Percentiles rank a stretch among this genome's conserved stretches.
Conservation (phyloP, 2,329 filamentous ascomycete genomes). For the Epicoccum nigrum region DNA sequence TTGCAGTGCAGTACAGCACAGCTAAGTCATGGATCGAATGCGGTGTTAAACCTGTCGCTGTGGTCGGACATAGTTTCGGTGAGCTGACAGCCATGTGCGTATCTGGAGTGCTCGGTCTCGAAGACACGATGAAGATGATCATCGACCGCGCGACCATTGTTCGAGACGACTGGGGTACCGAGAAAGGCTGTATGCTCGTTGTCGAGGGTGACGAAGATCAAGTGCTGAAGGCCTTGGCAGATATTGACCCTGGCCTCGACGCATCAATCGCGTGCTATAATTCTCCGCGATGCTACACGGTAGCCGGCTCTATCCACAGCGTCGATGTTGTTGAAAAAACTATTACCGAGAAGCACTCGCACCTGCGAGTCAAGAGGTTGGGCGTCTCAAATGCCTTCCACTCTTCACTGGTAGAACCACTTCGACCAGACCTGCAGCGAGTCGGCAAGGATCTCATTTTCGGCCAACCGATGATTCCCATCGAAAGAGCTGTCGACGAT, state of each 20-base stretch:
- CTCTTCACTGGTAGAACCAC: conserved; percentile 33
- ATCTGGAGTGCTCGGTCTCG: conserved; percentile 39
- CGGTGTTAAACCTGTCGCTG: conserved; percentile 14
- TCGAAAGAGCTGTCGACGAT: conserved; percentile 29
- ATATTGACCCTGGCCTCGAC: conserved; percentile 18
- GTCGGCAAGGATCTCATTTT: conserved; percentile 41
- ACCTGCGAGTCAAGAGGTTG: conserved; percentile 21
- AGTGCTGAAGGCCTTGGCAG: conserved; percentile 1
- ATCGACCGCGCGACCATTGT: conserved; percentile 44
- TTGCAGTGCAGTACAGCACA: conserved; percentile 41
- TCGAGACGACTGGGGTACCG: conserved; percentile 41
- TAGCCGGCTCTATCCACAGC: conserved; percentile 38
- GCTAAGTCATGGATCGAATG: conserved; percentile 37
- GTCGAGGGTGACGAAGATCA: conserved; percentile 6
- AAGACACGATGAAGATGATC: conserved; percentile 37
- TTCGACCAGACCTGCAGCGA: conserved; percentile 20
- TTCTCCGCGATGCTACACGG: conserved; percentile 47
- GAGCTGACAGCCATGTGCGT: conserved; percentile 48
- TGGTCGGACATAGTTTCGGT: conserved; percentile 40
- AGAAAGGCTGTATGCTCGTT: conserved; percentile 46
- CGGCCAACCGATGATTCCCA: conserved; percentile 34
- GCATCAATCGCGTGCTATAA: conserved; percentile 54
- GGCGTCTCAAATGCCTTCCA: conserved; percentile 32
- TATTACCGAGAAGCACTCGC: not conserved
- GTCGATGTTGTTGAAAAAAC: conserved; percentile 30